A percentile compares a stretch with the other conserved stretches of the same genome.
These are phyloP conservation scores for Chaetomium fimeti DNA, from an alignment of 495 filamentous ascomycete species.

Conservation along the genomic window DNA sequence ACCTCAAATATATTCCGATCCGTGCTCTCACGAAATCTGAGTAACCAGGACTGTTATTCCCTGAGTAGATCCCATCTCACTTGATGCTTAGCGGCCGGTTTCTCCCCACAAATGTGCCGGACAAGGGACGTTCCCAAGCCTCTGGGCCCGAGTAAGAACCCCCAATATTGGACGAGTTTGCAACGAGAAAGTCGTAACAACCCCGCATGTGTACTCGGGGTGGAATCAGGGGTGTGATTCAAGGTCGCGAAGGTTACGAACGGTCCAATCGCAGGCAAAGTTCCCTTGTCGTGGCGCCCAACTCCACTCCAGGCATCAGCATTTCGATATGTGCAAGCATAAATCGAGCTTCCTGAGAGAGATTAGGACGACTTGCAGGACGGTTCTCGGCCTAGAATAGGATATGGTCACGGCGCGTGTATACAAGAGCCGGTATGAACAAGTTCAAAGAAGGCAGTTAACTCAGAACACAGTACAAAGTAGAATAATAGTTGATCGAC, in stretches of 20 bases:
- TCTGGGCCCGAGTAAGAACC: background rate
- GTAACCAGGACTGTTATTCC: background rate
- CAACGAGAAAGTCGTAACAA: background rate
- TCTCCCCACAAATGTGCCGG: background rate
- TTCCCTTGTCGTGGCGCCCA: background rate
- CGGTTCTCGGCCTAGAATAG: too few relatives aligned
- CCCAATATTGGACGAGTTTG: background rate
- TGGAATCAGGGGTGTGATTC: background rate
- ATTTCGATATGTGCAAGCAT: background rate
- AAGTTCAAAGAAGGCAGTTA: too few relatives aligned
- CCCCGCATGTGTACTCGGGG: background rate
- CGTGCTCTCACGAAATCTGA: too few relatives aligned
- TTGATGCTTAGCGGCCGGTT: too few relatives aligned
- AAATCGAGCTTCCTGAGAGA: background rate
- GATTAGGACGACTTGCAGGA: background rate
- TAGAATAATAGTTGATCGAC: too few relatives aligned
- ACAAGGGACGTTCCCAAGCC: background rate
- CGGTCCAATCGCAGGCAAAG: conserved; percentile 11
- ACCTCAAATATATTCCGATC: background rate
- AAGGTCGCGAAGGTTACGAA: conserved; percentile 6
- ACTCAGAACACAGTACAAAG: too few relatives aligned
- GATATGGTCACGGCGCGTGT: too few relatives aligned
- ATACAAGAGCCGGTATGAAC: background rate
- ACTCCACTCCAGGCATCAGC: conserved; percentile 21
- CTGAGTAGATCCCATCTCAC: background rate